phyloP scores from a whole-genome alignment of 768 basidiomycete species.

The Lentinula detonsa region DNA sequence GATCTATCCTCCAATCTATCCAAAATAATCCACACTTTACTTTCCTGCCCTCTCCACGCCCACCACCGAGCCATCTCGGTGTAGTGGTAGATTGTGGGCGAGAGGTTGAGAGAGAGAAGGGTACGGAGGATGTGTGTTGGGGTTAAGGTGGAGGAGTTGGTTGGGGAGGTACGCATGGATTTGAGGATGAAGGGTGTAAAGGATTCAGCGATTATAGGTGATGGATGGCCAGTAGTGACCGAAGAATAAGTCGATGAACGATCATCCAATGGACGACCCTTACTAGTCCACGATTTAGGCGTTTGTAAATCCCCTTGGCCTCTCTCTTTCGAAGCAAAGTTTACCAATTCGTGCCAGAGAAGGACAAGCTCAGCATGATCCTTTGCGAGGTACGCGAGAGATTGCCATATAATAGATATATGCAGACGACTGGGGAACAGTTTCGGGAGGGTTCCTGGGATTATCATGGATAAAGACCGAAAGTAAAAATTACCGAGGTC shows the following conservation, averaged over 20 bases:
- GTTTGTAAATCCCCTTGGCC: no score
- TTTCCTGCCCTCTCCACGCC: background rate
- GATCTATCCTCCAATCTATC: background rate
- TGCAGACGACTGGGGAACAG: background rate
- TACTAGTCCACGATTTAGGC: background rate
- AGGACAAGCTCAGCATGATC: background rate
- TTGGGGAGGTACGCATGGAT: background rate
- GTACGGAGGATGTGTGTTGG: background rate
- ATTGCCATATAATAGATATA: constrained; percentile 1
- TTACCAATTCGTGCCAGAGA: background rate
- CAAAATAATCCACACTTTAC: background rate
- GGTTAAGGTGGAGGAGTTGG: background rate
- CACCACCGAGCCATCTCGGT: constrained; percentile 2
- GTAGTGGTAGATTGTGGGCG: constrained; percentile 3
- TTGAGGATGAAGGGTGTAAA: constrained; percentile 1
- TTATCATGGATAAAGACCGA: background rate
- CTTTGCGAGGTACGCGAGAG: background rate
- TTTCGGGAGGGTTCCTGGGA: background rate
- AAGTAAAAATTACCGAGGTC: background rate
- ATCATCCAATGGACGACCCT: no score
- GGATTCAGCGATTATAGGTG: background rate
- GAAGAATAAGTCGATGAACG: background rate
- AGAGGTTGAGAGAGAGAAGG: background rate
- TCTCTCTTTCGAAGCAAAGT: background rate
- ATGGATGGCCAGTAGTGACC: background rate